Conservation (phyloP, 106 monocot species). For the Allium cepa region DNA sequence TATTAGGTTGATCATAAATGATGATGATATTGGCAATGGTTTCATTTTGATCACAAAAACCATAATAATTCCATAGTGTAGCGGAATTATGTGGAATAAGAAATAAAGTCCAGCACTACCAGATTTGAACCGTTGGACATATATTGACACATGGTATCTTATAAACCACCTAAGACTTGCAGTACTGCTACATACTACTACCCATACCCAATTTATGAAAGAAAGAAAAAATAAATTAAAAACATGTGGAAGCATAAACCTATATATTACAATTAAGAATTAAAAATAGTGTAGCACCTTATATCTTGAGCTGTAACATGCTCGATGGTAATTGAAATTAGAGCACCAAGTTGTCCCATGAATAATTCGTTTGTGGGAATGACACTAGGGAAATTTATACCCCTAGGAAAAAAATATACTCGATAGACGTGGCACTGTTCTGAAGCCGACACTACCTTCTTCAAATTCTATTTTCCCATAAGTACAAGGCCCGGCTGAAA, state of each 20-base stretch:
- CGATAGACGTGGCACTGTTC: constrained; percentile 65
- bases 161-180: too few species aligned
- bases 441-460: constrained; percentile 95
- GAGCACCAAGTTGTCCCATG: constrained; percentile 77
- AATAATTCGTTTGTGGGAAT: constrained; percentile 59
- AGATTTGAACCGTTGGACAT: too few species aligned
- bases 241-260: too few species aligned
- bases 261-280: not conserved
- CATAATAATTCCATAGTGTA: too few species aligned
- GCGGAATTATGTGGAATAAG: too few species aligned
- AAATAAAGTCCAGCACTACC: too few species aligned
- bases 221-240: not conserved
- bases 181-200: too few species aligned
- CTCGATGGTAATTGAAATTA: constrained; percentile 92
- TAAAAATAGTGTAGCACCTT: constrained; percentile 30
- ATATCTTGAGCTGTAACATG: constrained; percentile 97
- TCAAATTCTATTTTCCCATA: constrained; percentile 99
- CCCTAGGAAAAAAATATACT: constrained; percentile 65
- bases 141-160: too few species aligned
- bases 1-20: too few species aligned
- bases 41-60: too few species aligned
- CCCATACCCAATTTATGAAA: not conserved
- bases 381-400: constrained; percentile 36
- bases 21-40: too few species aligned
- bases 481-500: constrained; percentile 96